These are phyloP conservation scores for Teunomyces atbi DNA, from an alignment of 805 yeast species.

Conservation along the genomic window DNA sequence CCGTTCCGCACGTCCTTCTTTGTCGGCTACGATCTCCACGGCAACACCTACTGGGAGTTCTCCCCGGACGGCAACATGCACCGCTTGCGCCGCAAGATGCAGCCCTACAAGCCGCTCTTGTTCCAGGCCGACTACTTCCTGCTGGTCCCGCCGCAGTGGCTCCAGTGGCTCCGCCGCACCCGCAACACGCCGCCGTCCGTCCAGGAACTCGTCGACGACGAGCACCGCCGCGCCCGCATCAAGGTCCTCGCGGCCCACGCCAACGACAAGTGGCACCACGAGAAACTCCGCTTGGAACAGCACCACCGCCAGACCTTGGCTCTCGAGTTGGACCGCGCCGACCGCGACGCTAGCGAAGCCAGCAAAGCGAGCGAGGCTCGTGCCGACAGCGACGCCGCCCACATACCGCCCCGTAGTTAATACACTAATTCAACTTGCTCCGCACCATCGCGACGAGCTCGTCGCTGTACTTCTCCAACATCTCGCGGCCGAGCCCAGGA, in stretches of 20 bases:
- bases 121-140: constrained; percentile 58
- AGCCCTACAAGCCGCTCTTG: constrained; percentile 48
- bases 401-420: constrained; percentile 35
- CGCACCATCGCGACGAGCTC: constrained; percentile 29
- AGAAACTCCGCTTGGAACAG: constrained; percentile 33
- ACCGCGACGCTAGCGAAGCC: constrained; percentile 15
- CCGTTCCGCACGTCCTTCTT: constrained; percentile 73
- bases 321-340: constrained; percentile 29
- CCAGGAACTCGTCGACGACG: constrained; percentile 59
- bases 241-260: constrained; percentile 49
- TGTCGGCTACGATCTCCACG: constrained; percentile 75
- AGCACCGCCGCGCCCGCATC: constrained; percentile 52
- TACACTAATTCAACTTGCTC: constrained; percentile 15
- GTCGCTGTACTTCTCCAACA: constrained; percentile 39
- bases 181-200: constrained; percentile 60
- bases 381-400: constrained; percentile 34
- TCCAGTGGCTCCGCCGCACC: constrained; percentile 74
- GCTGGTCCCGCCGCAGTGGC: constrained; percentile 70
- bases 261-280: constrained; percentile 40
- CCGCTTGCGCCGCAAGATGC: constrained; percentile 61
- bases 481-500: background rate
- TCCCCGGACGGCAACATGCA: constrained; percentile 50
- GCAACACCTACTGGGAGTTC: constrained; percentile 86
- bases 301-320: constrained; percentile 30
- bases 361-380: too few species aligned